Evolutionary conservation across 2,329 filamentous ascomycete species (phyloP).

Genomic region (Penicillium aurantiogriseum): DNA sequence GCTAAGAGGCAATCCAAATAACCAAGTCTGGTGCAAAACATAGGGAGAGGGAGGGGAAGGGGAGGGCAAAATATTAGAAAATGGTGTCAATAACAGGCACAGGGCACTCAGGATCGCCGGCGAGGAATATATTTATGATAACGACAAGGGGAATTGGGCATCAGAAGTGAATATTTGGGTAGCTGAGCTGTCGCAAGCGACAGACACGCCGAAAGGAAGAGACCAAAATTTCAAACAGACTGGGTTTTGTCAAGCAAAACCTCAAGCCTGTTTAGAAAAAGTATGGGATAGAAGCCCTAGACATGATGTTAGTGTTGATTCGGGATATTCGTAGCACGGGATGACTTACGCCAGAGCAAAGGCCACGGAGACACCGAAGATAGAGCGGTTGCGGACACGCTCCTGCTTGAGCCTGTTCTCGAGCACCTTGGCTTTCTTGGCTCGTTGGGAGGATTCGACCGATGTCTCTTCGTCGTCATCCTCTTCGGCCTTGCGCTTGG

Average conservation of each 20-base stretch:
- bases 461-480: slow-evolving; percentile 41
- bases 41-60: neutral
- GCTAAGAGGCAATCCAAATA: neutral
- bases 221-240: neutral
- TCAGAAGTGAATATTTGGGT: slow-evolving; percentile 11
- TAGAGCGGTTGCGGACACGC: slow-evolving; percentile 78
- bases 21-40: slow-evolving; percentile 6
- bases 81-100: slow-evolving; percentile 17
- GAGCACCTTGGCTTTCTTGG: slow-evolving; percentile 68
- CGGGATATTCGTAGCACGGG: neutral
- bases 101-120: slow-evolving; percentile 14
- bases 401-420: slow-evolving; percentile 81
- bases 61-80: slow-evolving; percentile 18
- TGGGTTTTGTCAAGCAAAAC: slow-evolving; percentile 4
- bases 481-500: slow-evolving; percentile 74
- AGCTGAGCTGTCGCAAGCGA: slow-evolving; percentile 6
- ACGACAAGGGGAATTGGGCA: slow-evolving; percentile 23
- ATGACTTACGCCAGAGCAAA: slow-evolving; percentile 82
- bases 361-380: slow-evolving; percentile 82
- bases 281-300: slow-evolving; percentile 48
- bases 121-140: slow-evolving; percentile 31
- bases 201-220: neutral
- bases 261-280: slow-evolving; percentile 38
- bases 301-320: slow-evolving; percentile 19
- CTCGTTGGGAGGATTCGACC: slow-evolving; percentile 45